Conservation (phyloP, 2,329 filamentous ascomycete genomes). For the Aaosphaeria pasadenensis region DNA sequence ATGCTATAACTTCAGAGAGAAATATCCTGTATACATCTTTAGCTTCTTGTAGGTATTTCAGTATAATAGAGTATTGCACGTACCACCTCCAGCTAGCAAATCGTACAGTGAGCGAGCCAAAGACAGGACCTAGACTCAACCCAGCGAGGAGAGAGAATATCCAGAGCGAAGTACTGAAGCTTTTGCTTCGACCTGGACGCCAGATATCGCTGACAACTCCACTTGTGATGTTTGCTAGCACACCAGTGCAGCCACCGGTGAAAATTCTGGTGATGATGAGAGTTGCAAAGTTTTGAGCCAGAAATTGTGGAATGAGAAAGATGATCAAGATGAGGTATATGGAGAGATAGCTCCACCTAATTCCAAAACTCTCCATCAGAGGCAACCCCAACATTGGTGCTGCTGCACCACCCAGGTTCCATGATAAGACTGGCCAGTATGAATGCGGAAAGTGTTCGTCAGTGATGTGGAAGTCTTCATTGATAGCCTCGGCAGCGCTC, state of each 20-base stretch:
- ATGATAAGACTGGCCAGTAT: conserved; percentile 41
- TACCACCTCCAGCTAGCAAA: conserved; percentile 44
- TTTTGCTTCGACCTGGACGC: conserved; percentile 37
- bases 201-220: conserved; percentile 37
- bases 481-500: conserved; percentile 33
- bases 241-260: conserved; percentile 42
- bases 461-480: conserved; percentile 38
- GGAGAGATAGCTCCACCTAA: conserved; percentile 43
- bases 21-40: conserved; percentile 40
- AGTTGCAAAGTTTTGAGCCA: conserved; percentile 46
- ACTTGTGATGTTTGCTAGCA: conserved; percentile 40
- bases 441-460: conserved; percentile 39
- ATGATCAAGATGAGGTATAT: conserved; percentile 42
- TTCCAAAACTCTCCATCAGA: conserved; percentile 44
- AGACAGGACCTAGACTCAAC: conserved; percentile 44
- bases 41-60: background rate
- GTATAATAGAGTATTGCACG: conserved; percentile 1
- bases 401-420: conserved; percentile 43
- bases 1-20: conserved; percentile 45
- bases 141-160: conserved; percentile 44
- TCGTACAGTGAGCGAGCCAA: conserved; percentile 39
- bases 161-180: conserved; percentile 43
- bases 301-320: conserved; percentile 42
- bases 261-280: conserved; percentile 45
- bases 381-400: conserved; percentile 42